These are phyloP conservation scores for Postia placenta DNA, from an alignment of 768 basidiomycete species.

Conservation along the genomic window DNA sequence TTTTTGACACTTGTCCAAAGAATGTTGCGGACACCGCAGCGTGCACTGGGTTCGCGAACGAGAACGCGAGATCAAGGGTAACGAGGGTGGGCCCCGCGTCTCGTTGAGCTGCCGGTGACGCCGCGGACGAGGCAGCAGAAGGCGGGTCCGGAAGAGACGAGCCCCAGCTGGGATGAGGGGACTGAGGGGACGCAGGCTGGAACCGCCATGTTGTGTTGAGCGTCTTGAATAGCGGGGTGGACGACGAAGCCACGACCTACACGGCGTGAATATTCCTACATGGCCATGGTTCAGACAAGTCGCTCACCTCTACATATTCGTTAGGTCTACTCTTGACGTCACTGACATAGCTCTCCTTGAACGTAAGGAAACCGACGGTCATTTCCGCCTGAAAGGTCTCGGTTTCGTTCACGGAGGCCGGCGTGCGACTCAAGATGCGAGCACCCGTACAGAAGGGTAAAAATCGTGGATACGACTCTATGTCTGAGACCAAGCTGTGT, in stretches of 20 bases:
- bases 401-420: constrained; percentile 12
- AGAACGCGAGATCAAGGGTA: constrained; percentile 77
- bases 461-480: constrained; percentile 79
- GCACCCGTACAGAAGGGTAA: constrained; percentile 85
- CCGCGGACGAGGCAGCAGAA: neutral
- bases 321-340: constrained; percentile 74
- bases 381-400: constrained; percentile 73
- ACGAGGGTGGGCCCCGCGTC: constrained; percentile 62
- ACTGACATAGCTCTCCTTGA: constrained; percentile 85
- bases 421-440: constrained; percentile 44
- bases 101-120: neutral
- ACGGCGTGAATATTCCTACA: constrained; percentile 3
- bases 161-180: constrained; percentile 30
- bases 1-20: constrained; percentile 78
- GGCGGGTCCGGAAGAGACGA: constrained; percentile 5
- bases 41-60: constrained; percentile 84
- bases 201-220: constrained; percentile 73
- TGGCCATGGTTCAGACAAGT: neutral
- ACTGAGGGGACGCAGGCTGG: constrained; percentile 43
- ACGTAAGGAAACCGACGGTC: constrained; percentile 80
- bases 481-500: constrained; percentile 83
- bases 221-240: constrained; percentile 68
- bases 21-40: constrained; percentile 78
- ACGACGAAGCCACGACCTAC: constrained; percentile 67
- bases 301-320: constrained; percentile 71